phyloP scores from a whole-genome alignment of 257 asterid species.

The Solanum pinnatisectum region DNA sequence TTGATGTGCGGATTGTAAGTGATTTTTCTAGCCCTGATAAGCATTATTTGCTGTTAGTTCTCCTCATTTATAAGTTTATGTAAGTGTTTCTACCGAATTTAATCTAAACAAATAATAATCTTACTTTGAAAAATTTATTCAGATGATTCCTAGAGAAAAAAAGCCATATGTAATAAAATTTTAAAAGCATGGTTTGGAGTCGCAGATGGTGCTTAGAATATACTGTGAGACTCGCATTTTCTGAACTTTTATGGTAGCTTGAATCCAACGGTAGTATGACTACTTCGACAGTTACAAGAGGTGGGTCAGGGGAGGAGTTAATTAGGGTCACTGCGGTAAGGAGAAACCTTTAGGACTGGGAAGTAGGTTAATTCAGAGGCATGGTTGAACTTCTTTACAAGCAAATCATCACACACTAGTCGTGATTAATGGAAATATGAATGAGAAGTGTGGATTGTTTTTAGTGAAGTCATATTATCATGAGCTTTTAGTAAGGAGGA shows the following conservation, averaged over 20 bases:
- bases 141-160: not conserved
- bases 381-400: not conserved
- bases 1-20: conserved; percentile 89
- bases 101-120: not conserved
- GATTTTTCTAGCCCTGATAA: not conserved
- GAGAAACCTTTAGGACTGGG: not conserved
- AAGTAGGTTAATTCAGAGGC: not conserved
- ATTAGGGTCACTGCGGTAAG: not conserved
- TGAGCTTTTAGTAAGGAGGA: not conserved
- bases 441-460: not conserved
- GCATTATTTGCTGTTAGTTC: not conserved
- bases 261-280: not conserved
- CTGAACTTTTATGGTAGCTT: not conserved
- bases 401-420: not conserved
- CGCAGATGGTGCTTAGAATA: not conserved
- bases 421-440: not conserved
- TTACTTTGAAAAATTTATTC: not conserved
- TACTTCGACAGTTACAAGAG: not conserved
- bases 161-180: not conserved
- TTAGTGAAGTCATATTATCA: not conserved
- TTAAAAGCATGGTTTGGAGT: not conserved
- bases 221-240: not conserved
- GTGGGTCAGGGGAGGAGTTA: not conserved
- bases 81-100: not conserved
- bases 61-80: not conserved